Evolutionary conservation across 2,329 filamentous ascomycete species (phyloP).

Genomic region (Zarea fungicola): DNA sequence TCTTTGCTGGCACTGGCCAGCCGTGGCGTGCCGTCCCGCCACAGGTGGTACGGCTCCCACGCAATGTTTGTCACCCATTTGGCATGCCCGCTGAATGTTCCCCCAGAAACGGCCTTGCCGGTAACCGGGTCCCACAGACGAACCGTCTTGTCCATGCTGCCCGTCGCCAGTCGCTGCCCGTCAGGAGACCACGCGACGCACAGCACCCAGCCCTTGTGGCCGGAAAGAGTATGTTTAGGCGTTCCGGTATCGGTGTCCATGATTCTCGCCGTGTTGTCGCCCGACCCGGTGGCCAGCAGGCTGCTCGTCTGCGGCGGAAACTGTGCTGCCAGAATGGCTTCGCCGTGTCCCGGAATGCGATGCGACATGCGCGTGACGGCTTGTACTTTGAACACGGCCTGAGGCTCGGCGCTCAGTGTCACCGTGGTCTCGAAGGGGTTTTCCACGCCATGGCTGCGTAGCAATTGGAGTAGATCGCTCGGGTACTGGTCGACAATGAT

Average conservation of each 20-base stretch:
- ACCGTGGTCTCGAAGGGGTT: constrained; percentile 53
- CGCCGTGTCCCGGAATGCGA: constrained; percentile 83
- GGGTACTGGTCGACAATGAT: constrained; percentile 53
- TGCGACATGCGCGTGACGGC: constrained; percentile 86
- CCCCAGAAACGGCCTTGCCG: constrained; percentile 65
- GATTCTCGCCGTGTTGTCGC: constrained; percentile 85
- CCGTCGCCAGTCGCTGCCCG: constrained; percentile 74
- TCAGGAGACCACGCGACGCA: constrained; percentile 85
- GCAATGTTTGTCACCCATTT: constrained; percentile 85
- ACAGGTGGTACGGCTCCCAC: constrained; percentile 92
- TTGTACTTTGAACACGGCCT: constrained; percentile 90
- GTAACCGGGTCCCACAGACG: constrained; percentile 82
- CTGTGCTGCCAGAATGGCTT: constrained; percentile 79
- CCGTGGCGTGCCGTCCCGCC: constrained; percentile 66
- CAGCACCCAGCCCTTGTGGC: constrained; percentile 86
- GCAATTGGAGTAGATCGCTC: constrained; percentile 47
- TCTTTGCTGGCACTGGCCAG: constrained; percentile 89
- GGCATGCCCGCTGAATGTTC: constrained; percentile 71
- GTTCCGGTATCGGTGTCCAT: constrained; percentile 96
- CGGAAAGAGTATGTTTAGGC: constrained; percentile 76
- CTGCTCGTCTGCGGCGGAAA: constrained; percentile 78
- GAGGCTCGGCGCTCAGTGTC: constrained; percentile 62
- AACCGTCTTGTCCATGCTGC: constrained; percentile 90
- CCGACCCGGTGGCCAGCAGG: constrained; percentile 79
- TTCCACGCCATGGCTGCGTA: constrained; percentile 51